phyloP scores from a whole-genome alignment of 192 early-diverging fungal species.

The Backusella liffmaniae region DNA sequence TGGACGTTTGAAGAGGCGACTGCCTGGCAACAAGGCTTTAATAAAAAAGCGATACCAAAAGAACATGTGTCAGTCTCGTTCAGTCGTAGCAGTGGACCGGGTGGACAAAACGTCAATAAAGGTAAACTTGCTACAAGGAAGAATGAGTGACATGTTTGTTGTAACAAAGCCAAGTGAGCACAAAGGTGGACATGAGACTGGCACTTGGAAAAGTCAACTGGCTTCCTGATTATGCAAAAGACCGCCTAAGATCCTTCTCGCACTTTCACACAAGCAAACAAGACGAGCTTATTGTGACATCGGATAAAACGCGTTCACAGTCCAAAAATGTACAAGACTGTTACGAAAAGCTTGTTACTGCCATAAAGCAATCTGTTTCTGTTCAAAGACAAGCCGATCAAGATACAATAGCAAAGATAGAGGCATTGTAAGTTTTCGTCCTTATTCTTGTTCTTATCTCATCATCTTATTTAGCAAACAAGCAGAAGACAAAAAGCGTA shows the following conservation, averaged over 20 bases:
- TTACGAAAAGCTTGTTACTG: slow-evolving; percentile 64
- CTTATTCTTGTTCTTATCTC: neutral
- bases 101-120: slow-evolving; percentile 95
- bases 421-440: slow-evolving; percentile 46
- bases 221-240: slow-evolving; percentile 73
- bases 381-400: slow-evolving; percentile 66
- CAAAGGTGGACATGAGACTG: slow-evolving; percentile 84
- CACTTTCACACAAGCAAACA: slow-evolving; percentile 56
- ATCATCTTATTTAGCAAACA: slow-evolving; percentile 38
- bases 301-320: slow-evolving; percentile 76
- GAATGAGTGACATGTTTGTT: neutral
- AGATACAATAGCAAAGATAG: slow-evolving; percentile 60
- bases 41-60: slow-evolving; percentile 59
- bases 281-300: slow-evolving; percentile 73
- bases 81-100: slow-evolving; percentile 78
- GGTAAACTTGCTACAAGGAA: slow-evolving; percentile 33
- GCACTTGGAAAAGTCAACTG: slow-evolving; percentile 60
- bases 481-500: slow-evolving; percentile 57
- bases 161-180: slow-evolving; percentile 56
- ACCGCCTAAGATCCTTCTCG: slow-evolving; percentile 40
- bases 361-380: slow-evolving; percentile 57
- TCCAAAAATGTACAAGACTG: slow-evolving; percentile 79
- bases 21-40: slow-evolving; percentile 49
- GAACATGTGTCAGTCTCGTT: slow-evolving; percentile 57
- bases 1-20: slow-evolving; percentile 32